Percentiles rank a stretch among this genome's conserved stretches.
Conservation (phyloP, 495 filamentous ascomycete genomes). For the Penicillium psychrofluorescens region DNA sequence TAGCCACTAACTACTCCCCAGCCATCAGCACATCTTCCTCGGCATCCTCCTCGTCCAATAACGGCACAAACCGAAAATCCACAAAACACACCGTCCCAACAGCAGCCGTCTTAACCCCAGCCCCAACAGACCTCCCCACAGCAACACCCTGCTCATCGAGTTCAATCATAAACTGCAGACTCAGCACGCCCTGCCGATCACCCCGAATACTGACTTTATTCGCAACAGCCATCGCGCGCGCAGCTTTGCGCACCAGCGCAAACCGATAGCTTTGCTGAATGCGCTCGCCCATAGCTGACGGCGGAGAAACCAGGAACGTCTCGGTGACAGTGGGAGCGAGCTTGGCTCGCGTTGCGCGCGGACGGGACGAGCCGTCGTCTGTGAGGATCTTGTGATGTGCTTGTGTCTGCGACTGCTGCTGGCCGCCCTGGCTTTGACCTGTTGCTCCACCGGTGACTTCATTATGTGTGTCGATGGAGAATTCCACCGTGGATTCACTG, state of each 20-base stretch:
- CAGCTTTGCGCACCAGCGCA: slow-evolving; percentile 70
- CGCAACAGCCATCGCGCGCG: slow-evolving; percentile 81
- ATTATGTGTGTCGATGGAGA: slow-evolving; percentile 59
- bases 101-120: slow-evolving; percentile 8
- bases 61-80: slow-evolving; percentile 71
- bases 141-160: slow-evolving; percentile 36
- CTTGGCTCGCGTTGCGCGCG: slow-evolving; percentile 40
- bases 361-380: slow-evolving; percentile 30
- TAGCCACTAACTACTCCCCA: slow-evolving; percentile 4
- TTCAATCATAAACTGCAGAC: slow-evolving; percentile 95
- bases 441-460: slow-evolving; percentile 4
- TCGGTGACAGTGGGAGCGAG: slow-evolving; percentile 39
- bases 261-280: slow-evolving; percentile 63
- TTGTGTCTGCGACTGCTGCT: slow-evolving; percentile 2
- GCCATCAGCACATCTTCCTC: slow-evolving; percentile 25
- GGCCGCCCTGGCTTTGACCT: background rate
- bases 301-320: slow-evolving; percentile 42
- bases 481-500: slow-evolving; percentile 78
- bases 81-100: slow-evolving; percentile 54
- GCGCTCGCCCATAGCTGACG: slow-evolving; percentile 30
- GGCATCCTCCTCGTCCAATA: slow-evolving; percentile 54
- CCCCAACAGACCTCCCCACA: slow-evolving; percentile 15
- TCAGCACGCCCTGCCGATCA: slow-evolving; percentile 82
- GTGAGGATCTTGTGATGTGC: slow-evolving; percentile 21
- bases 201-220: slow-evolving; percentile 87